Conservation (phyloP, 768 basidiomycete species). For the Mycena maculata region DNA sequence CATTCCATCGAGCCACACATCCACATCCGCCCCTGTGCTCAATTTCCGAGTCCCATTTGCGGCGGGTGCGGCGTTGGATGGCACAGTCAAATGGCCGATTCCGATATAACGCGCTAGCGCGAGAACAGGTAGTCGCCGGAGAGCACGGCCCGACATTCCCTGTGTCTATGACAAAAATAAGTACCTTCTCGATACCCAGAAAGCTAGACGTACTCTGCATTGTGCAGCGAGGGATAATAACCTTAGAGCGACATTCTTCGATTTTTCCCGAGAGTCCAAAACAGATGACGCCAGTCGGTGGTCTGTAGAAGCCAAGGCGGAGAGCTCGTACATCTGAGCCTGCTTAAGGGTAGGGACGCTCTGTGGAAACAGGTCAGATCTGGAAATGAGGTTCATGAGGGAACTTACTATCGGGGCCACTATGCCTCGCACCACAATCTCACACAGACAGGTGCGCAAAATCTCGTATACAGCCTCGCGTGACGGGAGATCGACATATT, state of each 20-base stretch:
- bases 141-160: conserved; percentile 91
- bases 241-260: conserved; percentile 65
- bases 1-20: conserved; percentile 89
- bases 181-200: neutral
- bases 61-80: conserved; percentile 10
- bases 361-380: conserved; percentile 48
- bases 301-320: conserved; percentile 36
- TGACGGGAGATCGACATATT: conserved; percentile 92
- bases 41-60: conserved; percentile 26
- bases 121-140: conserved; percentile 94
- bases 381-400: neutral
- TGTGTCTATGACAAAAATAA: conserved; percentile 58
- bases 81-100: conserved; percentile 49
- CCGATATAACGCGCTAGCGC: conserved; percentile 89
- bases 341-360: conserved; percentile 71
- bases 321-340: conserved; percentile 67
- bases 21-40: conserved; percentile 56
- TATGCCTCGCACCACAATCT: conserved; percentile 82
- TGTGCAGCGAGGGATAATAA: conserved; percentile 76
- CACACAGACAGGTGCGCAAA: conserved; percentile 80
- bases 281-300: conserved; percentile 12
- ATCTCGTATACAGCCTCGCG: conserved; percentile 95
- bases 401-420: conserved; percentile 69
- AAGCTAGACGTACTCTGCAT: conserved; percentile 75
- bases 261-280: conserved; percentile 56